Evolutionary conservation across 1,139 yeast genomes (phyloP), one percentile per base, ranked within the genome.

Genomic region (Meyerozyma sp.): DNA sequence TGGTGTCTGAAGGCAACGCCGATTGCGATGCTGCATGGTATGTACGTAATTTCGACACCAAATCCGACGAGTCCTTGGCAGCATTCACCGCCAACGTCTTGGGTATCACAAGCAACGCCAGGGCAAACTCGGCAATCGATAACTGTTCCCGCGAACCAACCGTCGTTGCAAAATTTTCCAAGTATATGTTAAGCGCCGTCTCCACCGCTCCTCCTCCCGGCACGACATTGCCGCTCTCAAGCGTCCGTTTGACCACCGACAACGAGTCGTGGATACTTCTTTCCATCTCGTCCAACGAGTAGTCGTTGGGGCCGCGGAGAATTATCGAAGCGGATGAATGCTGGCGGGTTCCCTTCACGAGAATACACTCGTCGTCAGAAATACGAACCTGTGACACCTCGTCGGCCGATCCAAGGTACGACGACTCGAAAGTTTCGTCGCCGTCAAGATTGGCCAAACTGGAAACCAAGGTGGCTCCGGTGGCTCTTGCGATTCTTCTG

Each of bases 181-280:
- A 76, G 64, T 89, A 94, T 46, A 94, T 90, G 70, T 90, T 91
- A 56, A 94, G 77, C 9, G 98, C 97, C 40, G 96, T 77, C 70
- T 94, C 99, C 40, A 93, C 98, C 20, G 98, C 96, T 50, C 99
- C 99, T 51, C 98, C 99, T 46, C 99, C 99, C 40, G 98, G 98
- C 8, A 94, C 98, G 46, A 94, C 94, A 53, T 79, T 70, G 13
- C 98, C 98, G 58, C 94, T 82, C 68, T 94, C 99, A 54, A 94
- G 78, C 14, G 98, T 90, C 63, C 98, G 83, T 72, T 94, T 94
- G 40, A 94, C 96, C 34, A 93, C 98, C 40, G 91, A 84, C 54
- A 94, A 75, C 1, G 98, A 88, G 64, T 94, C 99, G 60, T 90
- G 97, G 47, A 94, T 67, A 2, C 96, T 88, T 66, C 99, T 81